A percentile compares a stretch with the other conserved stretches of the same genome.
phyloP scores from a whole-genome alignment of 208 protist genomes.

The Trypanosoma mega region DNA sequence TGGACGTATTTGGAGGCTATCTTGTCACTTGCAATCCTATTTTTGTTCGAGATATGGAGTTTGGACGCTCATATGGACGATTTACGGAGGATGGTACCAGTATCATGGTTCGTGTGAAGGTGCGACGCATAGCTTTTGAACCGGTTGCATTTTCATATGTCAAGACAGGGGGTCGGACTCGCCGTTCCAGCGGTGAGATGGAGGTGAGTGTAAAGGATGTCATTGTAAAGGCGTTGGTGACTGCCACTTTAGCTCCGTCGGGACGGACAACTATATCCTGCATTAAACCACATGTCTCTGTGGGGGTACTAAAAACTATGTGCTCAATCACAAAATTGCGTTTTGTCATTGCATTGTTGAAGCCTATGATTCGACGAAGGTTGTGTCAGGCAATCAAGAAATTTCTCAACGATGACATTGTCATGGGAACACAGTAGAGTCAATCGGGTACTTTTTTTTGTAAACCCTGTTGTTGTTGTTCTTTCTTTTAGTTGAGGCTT shows the following conservation, averaged over 20 bases:
- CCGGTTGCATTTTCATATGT: slow-evolving; percentile 52
- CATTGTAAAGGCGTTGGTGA: slow-evolving; percentile 20
- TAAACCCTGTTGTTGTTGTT: too few species aligned
- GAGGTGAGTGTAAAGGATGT: slow-evolving; percentile 24
- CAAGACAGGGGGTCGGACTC: background rate
- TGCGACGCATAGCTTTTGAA: slow-evolving; percentile 40
- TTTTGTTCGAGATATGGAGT: slow-evolving; percentile 29
- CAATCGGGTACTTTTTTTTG: background rate
- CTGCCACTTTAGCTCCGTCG: slow-evolving; percentile 8
- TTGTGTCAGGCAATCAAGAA: slow-evolving; percentile 7
- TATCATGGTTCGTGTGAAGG: slow-evolving; percentile 32
- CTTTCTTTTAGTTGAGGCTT: too few species aligned
- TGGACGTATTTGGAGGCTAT: slow-evolving; percentile 44
- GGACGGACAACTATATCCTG: slow-evolving; percentile 19
- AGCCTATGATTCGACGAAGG: slow-evolving; percentile 42
- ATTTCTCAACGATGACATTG: background rate
- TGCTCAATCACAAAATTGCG: slow-evolving; percentile 51
- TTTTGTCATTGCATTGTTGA: slow-evolving; percentile 37
- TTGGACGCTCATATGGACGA: slow-evolving; percentile 35
- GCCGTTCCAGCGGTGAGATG: slow-evolving; percentile 11
- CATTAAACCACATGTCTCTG: slow-evolving; percentile 21
- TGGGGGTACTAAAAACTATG: slow-evolving; percentile 28
- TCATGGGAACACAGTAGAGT: background rate
- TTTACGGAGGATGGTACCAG: slow-evolving; percentile 42
- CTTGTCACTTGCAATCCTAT: slow-evolving; percentile 48